phyloP scores from a whole-genome alignment of 2,329 filamentous ascomycete genomes.

The Epichloe festucae region DNA sequence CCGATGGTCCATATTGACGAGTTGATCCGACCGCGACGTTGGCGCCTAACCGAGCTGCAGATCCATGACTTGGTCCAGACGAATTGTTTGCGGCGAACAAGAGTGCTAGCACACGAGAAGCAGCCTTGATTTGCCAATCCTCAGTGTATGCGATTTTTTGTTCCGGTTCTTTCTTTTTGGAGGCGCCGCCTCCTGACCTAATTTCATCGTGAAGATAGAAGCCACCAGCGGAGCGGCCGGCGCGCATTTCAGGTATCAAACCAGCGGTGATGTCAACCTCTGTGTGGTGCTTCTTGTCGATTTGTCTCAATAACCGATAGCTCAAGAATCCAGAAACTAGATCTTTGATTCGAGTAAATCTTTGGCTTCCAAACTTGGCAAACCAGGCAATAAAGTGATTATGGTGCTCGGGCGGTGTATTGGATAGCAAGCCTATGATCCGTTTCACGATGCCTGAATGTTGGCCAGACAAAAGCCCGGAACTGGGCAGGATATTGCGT shows the following conservation, averaged over 20 bases:
- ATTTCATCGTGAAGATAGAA: conserved; percentile 71
- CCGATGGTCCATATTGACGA: conserved; percentile 19
- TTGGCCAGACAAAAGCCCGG: conserved; percentile 42
- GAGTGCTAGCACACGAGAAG: conserved; percentile 65
- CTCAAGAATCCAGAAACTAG: conserved; percentile 67
- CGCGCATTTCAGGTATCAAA: conserved; percentile 60
- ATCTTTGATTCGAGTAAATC: conserved; percentile 64
- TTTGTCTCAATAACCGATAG: conserved; percentile 61
- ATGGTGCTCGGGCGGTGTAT: conserved; percentile 63
- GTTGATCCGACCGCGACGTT: conserved; percentile 8
- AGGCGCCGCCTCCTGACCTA: conserved; percentile 33
- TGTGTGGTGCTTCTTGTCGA: conserved; percentile 49
- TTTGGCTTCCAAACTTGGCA: conserved; percentile 50
- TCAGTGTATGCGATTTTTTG: conserved; percentile 56
- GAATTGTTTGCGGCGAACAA: conserved; percentile 70
- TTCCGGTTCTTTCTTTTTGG: conserved; percentile 40
- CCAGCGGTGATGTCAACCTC: conserved; percentile 50
- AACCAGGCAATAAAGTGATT: conserved; percentile 69
- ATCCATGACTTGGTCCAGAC: conserved; percentile 22
- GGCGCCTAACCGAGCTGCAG: conserved; percentile 11
- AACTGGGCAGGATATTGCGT: conserved; percentile 14
- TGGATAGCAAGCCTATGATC: conserved; percentile 66
- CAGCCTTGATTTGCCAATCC: conserved; percentile 82
- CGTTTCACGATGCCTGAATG: conserved; percentile 80
- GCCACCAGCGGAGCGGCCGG: conserved; percentile 40